Evolutionary conservation across 192 early-diverging fungal species (phyloP).

Genomic region (Podochytrium sp.): DNA sequence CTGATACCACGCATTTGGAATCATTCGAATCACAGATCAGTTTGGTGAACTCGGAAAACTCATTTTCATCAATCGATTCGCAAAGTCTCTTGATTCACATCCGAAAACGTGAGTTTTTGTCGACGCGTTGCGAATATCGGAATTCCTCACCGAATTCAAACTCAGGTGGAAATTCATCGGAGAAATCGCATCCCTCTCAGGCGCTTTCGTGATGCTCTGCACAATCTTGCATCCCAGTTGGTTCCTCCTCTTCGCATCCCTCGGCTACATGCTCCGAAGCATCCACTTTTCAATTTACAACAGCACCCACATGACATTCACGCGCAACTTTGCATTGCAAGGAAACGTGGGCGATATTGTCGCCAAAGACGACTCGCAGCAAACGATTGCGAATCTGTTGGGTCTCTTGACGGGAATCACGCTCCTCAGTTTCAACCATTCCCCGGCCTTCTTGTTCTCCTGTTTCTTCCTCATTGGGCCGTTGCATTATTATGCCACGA

Average conservation of each 20-base stretch:
- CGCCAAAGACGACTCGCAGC: slow-evolving; percentile 74
- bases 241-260: slow-evolving; percentile 63
- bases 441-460: slow-evolving; percentile 58
- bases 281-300: slow-evolving; percentile 72
- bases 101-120: too few species aligned
- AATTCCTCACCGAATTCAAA: too few species aligned
- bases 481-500: slow-evolving; percentile 59
- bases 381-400: slow-evolving; percentile 66
- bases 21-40: neutral
- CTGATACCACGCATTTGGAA: neutral
- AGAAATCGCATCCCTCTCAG: slow-evolving; percentile 59
- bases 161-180: slow-evolving; percentile 76
- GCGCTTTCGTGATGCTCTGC: slow-evolving; percentile 61
- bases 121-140: too few species aligned
- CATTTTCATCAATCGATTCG: slow-evolving; percentile 71
- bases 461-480: slow-evolving; percentile 58
- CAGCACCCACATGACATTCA: slow-evolving; percentile 75
- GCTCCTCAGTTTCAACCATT: slow-evolving; percentile 57
- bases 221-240: slow-evolving; percentile 54
- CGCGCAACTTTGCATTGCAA: slow-evolving; percentile 66
- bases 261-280: slow-evolving; percentile 61
- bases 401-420: slow-evolving; percentile 65
- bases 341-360: slow-evolving; percentile 77
- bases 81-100: slow-evolving; percentile 70
- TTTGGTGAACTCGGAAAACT: slow-evolving; percentile 66